Conservation (phyloP, 2,329 filamentous ascomycete genomes). For the Colletotrichum tropicicola region DNA sequence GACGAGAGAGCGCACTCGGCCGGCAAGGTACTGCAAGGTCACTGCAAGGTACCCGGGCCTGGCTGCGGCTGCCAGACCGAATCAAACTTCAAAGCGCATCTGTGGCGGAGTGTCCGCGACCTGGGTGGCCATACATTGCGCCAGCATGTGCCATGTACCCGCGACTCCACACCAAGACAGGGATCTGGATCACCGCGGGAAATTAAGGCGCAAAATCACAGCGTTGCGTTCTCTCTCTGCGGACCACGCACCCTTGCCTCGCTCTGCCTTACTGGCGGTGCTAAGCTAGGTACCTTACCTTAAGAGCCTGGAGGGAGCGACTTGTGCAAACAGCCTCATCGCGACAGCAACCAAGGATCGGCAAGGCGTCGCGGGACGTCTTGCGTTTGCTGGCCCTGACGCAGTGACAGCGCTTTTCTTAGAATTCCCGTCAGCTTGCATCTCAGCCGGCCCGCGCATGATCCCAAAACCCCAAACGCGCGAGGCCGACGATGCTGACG, state of each 20-base stretch:
- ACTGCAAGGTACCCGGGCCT: constrained; percentile 22
- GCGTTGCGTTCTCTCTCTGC: constrained; percentile 14
- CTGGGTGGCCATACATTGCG: rapidly evolving
- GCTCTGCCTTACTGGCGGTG: constrained; percentile 1
- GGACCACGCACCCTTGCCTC: constrained; percentile 16
- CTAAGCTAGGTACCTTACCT: background rate
- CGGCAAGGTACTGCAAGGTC: constrained; percentile 8
- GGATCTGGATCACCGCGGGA: constrained; percentile 20
- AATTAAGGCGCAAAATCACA: constrained; percentile 32
- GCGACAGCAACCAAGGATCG: constrained; percentile 26
- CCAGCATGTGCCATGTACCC: background rate
- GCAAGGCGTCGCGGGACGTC: constrained; percentile 1
- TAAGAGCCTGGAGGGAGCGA: background rate
- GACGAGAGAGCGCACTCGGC: constrained; percentile 1
- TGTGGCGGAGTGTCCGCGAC: background rate
- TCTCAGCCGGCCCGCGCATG: background rate
- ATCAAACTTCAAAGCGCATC: background rate
- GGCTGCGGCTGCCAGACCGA: background rate
- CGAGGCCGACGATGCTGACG: background rate
- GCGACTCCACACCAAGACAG: background rate
- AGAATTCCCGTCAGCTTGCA: background rate
- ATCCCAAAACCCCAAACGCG: background rate
- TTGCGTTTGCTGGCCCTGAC: constrained; percentile 14
- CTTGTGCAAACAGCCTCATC: constrained; percentile 20
- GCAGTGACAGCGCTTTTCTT: constrained; percentile 28